phyloP scores from a whole-genome alignment of 2,329 filamentous ascomycete genomes.

The Venturia oleaginea region DNA sequence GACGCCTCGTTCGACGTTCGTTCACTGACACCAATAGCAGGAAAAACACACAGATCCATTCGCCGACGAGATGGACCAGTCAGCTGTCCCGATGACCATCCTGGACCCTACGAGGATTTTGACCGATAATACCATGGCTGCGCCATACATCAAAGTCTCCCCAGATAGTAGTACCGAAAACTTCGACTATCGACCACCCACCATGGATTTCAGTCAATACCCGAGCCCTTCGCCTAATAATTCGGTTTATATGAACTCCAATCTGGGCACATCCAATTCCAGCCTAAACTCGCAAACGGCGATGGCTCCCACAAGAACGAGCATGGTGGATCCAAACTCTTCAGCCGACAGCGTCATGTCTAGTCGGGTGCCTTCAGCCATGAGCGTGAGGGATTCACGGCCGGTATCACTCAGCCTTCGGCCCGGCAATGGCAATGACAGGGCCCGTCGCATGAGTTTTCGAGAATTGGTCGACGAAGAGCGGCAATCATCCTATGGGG shows the following conservation, averaged over 20 bases:
- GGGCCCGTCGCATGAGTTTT: not conserved
- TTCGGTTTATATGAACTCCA: not conserved
- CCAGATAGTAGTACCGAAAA: not conserved
- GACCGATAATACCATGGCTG: not conserved
- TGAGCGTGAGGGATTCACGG: not conserved
- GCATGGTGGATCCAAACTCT: not conserved
- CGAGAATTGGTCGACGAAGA: not conserved
- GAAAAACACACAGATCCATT: not conserved
- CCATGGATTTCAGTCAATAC: not conserved
- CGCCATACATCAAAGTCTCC: not conserved
- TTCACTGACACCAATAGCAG: not conserved
- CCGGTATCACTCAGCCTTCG: not conserved
- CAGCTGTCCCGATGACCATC: not conserved
- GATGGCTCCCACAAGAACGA: slow-evolving; percentile 1
- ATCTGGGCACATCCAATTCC: not conserved
- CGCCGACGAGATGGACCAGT: not conserved
- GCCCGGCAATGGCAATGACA: not conserved
- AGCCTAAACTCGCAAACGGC: not conserved
- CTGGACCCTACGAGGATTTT: not conserved
- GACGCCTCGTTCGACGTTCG: not conserved
- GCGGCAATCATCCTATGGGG: not conserved
- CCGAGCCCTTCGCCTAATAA: not conserved
- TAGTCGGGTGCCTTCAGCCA: not conserved
- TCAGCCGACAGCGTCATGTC: not conserved
- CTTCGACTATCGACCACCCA: not conserved